Evolutionary conservation across 1,284 basidiomycete genomes (phyloP), one percentile per base, ranked within the genome.

Genomic region (Kalmanozyma brasiliensis): DNA sequence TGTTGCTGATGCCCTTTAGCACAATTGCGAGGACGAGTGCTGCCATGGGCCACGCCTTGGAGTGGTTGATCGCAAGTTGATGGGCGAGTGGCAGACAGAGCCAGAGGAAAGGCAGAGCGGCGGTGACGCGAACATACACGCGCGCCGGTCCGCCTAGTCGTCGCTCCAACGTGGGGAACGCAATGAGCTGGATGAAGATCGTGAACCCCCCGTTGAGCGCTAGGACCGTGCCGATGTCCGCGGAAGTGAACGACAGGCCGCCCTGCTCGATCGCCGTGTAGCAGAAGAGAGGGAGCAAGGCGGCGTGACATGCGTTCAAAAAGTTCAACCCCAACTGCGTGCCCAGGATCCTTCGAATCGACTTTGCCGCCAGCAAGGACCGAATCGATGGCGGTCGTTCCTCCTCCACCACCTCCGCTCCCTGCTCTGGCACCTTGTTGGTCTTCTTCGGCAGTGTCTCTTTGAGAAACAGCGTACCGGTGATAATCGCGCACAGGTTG

Each of bases 391-490:
- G 58, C 8, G 56, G 46, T 8, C 14, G 3, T 8, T 49, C 49
- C 23, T 41, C 37, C 26, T 45, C n/a, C n/a, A 4, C 47, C 17
- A 22, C 17, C 29, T 11, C 36, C 36, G 23, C 34, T 34, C 16
- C 13, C 32, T 48, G 35, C 35, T 48, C 35, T 16, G 37, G 19
- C 22, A 9, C 7, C 36, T 16, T 52, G 1, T 42, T 32, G 1
- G 38, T 55, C 42, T 69, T 76, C 19, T 38, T 58, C 10, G 76
- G 74, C 13, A 78, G 38, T 1, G 76, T 78, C 53, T 84, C 83
- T 35, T 83, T 73, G 38, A 84, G 71, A 47, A 79, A 83, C 34
- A 83, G 43, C 22, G 70, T 47, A 8, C 77, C 81, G 3, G 81
- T 35, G n/a, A 83, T 8, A 7, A 82, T 73, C 44, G 60, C 74